Evolutionary conservation across 495 filamentous ascomycete genomes (phyloP).

Genomic region (Poronia punctata): DNA sequence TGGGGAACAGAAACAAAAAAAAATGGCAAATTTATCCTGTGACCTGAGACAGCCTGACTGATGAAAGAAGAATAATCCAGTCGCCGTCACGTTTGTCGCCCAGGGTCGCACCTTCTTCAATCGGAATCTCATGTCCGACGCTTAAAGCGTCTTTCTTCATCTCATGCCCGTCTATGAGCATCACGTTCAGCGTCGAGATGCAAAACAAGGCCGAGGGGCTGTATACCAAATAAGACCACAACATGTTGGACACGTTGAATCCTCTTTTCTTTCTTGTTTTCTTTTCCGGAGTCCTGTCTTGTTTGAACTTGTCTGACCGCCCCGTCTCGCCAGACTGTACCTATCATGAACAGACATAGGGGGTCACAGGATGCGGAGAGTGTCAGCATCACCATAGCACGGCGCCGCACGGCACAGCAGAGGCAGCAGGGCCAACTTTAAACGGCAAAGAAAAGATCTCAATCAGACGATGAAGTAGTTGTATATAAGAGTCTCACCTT

Average conservation of each 20-base stretch:
- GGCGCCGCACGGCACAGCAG: neutral
- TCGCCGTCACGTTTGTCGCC: too few relatives aligned
- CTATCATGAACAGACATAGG: neutral
- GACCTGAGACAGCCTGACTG: too few relatives aligned
- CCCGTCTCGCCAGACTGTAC: too few relatives aligned
- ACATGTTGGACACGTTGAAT: neutral
- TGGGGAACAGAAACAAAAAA: too few relatives aligned
- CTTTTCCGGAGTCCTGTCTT: neutral
- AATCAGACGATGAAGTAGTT: neutral
- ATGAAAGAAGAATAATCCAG: too few relatives aligned
- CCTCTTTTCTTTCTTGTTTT: neutral
- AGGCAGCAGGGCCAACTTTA: neutral
- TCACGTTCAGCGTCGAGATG: conserved; percentile 1
- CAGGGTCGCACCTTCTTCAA: conserved; percentile 10
- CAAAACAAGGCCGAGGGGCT: neutral
- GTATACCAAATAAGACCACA: neutral
- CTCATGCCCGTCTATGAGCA: neutral
- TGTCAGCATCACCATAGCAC: conserved; percentile 1
- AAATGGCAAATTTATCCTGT: too few relatives aligned
- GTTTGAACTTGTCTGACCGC: too few relatives aligned
- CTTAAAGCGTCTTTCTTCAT: neutral
- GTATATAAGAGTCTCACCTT: conserved; percentile 4
- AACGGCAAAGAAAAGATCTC: too few relatives aligned
- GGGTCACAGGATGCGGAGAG: conserved; percentile 1
- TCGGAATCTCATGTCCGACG: neutral